Evolutionary conservation across 1,284 basidiomycete species (phyloP), one percentile per base, ranked within the genome.

Genomic region (Inonotus obliquus): DNA sequence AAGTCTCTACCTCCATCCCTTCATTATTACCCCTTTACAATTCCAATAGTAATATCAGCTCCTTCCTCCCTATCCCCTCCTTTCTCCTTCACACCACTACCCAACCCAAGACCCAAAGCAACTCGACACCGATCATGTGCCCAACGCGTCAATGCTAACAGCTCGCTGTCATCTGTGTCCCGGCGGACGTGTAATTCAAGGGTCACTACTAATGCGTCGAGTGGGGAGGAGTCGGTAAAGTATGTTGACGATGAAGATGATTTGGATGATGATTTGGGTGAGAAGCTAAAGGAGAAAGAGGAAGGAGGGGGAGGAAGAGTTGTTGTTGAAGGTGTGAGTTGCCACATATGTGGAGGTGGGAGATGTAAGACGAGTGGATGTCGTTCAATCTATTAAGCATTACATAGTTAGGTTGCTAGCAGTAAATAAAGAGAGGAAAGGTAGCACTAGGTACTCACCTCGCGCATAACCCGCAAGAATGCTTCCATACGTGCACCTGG

Each of bases 291-390:
- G 25, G 25, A 53, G 39, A 62, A 49, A 23, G 25, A 53, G 27
- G 66, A 59, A 39, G 63, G 52, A 25, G 25, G 49, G 52, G 60
- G 48, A 35, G 45, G 37, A 6, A 29, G 25, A 21, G 47, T 59
- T 17, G 32, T 58, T 10, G 53, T 70, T 2, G 70, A 62, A 6
- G 88, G 87, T 17, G 84, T 82, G 48, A 94, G 80, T 69, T 94
- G 91, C 92, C 92, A 95, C 57, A 94, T 84, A 67, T 93, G 91
- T 1, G 91, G 91, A 10, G 88, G 83, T 1, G 89, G 88, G 9
- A 94, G 80, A 67, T 91, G 88, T 0, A 89, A 69, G 21, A 95
- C 87, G 64, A 87, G 81, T 0, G 89, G 88, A 65, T 94, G 90
- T 1, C 85, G 79, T 69, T 92, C 90, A 65, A 94, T 81, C 87